Conservation (phyloP, 1,284 basidiomycete genomes). For the Fomitopsis pinicola region DNA sequence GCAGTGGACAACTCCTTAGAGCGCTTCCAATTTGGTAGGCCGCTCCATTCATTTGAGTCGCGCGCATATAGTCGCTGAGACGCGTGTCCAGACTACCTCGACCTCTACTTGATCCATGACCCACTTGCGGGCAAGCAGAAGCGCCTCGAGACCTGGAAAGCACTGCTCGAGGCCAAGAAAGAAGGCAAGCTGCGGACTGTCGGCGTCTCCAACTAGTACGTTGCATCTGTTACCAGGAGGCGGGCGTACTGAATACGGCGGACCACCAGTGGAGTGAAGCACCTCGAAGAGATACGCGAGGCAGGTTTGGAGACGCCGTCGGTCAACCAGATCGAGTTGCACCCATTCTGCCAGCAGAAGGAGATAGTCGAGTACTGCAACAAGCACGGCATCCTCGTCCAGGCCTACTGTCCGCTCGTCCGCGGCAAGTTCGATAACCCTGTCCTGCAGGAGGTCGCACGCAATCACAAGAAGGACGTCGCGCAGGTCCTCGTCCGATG, state of each 20-base stretch:
- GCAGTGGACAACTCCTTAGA: slow-evolving; percentile 17
- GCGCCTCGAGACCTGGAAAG: slow-evolving; percentile 39
- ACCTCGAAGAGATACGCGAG: slow-evolving; percentile 69
- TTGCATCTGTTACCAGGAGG: slow-evolving; percentile 36
- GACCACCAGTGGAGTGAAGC: slow-evolving; percentile 70
- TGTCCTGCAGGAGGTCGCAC: slow-evolving; percentile 36
- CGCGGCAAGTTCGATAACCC: slow-evolving; percentile 40
- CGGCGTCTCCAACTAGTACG: slow-evolving; percentile 60
- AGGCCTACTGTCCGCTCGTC: slow-evolving; percentile 60
- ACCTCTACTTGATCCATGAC: slow-evolving; percentile 54
- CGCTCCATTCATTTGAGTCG: not conserved
- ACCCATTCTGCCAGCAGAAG: slow-evolving; percentile 81
- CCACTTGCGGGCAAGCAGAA: slow-evolving; percentile 34
- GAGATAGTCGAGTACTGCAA: slow-evolving; percentile 77
- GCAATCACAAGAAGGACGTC: slow-evolving; percentile 45
- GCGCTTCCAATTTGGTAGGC: slow-evolving; percentile 17
- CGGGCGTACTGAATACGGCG: too few relatives aligned
- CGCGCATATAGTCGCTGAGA: not conserved
- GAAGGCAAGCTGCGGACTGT: slow-evolving; percentile 46
- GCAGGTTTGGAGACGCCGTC: slow-evolving; percentile 61
- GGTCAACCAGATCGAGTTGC: slow-evolving; percentile 84
- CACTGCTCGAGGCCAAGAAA: slow-evolving; percentile 35
- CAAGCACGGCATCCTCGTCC: slow-evolving; percentile 62
- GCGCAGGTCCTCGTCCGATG: slow-evolving; percentile 67
- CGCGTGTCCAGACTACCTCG: slow-evolving; percentile 37